Evolutionary conservation across 2,329 filamentous ascomycete species (phyloP).

Genomic region (Falciphora oryzae): DNA sequence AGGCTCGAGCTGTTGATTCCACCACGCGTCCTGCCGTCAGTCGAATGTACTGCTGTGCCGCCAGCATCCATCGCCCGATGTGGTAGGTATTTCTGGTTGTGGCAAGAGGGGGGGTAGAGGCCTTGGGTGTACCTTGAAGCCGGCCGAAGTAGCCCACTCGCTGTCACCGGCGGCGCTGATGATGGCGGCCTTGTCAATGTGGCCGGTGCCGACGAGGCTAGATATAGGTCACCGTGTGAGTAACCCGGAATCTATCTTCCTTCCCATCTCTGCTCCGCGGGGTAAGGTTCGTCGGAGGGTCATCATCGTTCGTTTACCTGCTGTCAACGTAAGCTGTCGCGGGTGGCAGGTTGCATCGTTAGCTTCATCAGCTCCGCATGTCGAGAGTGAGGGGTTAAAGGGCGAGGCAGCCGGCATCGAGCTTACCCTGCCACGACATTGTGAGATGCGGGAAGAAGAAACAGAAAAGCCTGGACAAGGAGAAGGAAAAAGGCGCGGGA

Average conservation of each 20-base stretch:
- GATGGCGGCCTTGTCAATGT: conserved; percentile 80
- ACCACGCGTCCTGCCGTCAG: neutral
- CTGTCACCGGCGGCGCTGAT: conserved; percentile 76
- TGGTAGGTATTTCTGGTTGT: neutral
- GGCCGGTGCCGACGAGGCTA: conserved; percentile 74
- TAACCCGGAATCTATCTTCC: conserved; percentile 7
- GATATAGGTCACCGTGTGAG: neutral
- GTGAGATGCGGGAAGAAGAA: conserved; percentile 23
- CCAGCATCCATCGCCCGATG: neutral
- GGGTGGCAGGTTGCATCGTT: conserved; percentile 18
- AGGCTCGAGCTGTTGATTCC: conserved; percentile 42
- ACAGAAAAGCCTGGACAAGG: neutral
- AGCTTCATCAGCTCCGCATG: conserved; percentile 19
- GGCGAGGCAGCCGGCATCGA: conserved; percentile 16
- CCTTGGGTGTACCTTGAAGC: conserved; percentile 61
- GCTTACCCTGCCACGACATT: conserved; percentile 73
- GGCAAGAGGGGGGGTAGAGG: neutral
- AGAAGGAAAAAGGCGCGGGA: neutral
- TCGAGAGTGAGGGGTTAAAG: neutral
- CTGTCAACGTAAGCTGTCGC: conserved; percentile 44
- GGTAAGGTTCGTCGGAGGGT: neutral
- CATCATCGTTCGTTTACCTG: conserved; percentile 31
- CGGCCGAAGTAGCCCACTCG: conserved; percentile 65
- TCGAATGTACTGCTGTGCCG: conserved; percentile 22
- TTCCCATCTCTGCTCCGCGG: neutral